Base-by-base conservation (phyloP, 1,139 yeast genomes). In the Williopsis jadinii region DNA sequence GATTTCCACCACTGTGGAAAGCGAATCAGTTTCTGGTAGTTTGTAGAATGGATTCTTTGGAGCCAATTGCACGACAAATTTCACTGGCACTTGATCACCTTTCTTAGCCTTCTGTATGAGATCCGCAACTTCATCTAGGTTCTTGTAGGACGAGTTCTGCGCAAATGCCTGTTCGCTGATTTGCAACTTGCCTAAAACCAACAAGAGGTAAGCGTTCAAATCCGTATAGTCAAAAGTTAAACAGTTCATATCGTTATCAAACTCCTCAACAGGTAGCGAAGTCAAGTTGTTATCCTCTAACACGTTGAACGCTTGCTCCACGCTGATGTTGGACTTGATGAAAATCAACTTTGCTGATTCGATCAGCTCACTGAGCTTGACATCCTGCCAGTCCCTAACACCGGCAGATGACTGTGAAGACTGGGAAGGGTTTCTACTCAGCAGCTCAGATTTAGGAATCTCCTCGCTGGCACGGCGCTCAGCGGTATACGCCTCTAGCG, bases 191-290 rank as follows among this genome's bases (percentile, higher is more conserved):
- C 87, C 84, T 70, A 85, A 70, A 24, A 86, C 84, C 48, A 86
- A 66, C 49, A 86, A 66, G 50, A 86, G 67, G 60, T 87, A 88
- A 10, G 97, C 81, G 57, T 86, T 88, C 60, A 92, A 72, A 63
- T 92, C 97, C 28, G 94, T 77, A 63, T 87, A 92, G 62, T 92
- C 97, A 62, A 92, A 92, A 1, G 95, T 84, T 44, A 80, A 66
- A 55, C 94, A 84, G 51, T 82, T 75, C 51, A 80, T 67, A 53
- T 76, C 83, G 38, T 71, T 66, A 4, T 70, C 67, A 37, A 53
- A 48, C 56, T 70, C 66, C 59, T 71, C 71, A 58, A 92, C 95
- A 0, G 97, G 97, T 41, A 92, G 68, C 29, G 94, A 81, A 2
- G 97, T 90, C 56, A 92, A 73, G 48, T 84, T 80, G 61, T 88